phyloP scores from a whole-genome alignment of 2,329 filamentous ascomycete genomes.

The Raffaelea deltoideospora region DNA sequence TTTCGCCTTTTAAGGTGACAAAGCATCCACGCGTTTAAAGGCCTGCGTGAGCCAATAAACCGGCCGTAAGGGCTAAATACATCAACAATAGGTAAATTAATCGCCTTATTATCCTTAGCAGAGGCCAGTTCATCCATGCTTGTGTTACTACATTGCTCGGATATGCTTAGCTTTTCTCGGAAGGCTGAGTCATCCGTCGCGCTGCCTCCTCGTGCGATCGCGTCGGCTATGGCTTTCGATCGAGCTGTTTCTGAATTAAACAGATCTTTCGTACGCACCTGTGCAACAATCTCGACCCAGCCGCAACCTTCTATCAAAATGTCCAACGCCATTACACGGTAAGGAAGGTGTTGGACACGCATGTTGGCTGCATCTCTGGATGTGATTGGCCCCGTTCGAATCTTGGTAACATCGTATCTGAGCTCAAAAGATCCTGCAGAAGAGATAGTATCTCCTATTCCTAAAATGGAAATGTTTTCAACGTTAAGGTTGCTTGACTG shows the following conservation, averaged over 20 bases:
- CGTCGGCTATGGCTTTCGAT: neutral
- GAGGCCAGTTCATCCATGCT: too few relatives aligned
- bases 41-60: slow-evolving; percentile 51
- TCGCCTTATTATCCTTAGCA: too few relatives aligned
- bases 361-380: slow-evolving; percentile 44
- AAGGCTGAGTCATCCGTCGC: too few relatives aligned
- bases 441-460: slow-evolving; percentile 39
- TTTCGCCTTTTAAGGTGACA: too few relatives aligned
- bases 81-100: slow-evolving; percentile 67
- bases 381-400: slow-evolving; percentile 60
- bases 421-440: slow-evolving; percentile 65
- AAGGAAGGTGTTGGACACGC: slow-evolving; percentile 57
- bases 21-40: slow-evolving; percentile 60
- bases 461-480: slow-evolving; percentile 46
- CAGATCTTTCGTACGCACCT: slow-evolving; percentile 51
- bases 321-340: slow-evolving; percentile 65
- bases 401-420: slow-evolving; percentile 68
- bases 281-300: slow-evolving; percentile 78
- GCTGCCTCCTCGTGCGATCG: slow-evolving; percentile 13
- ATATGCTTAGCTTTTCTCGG: too few relatives aligned
- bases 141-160: too few relatives aligned
- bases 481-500: slow-evolving; percentile 46
- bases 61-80: slow-evolving; percentile 76
- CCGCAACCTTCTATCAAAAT: slow-evolving; percentile 84
- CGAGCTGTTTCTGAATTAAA: slow-evolving; percentile 12